Base-by-base conservation (phyloP, 75 land plant species). In the Ceratopteris richardii region DNA sequence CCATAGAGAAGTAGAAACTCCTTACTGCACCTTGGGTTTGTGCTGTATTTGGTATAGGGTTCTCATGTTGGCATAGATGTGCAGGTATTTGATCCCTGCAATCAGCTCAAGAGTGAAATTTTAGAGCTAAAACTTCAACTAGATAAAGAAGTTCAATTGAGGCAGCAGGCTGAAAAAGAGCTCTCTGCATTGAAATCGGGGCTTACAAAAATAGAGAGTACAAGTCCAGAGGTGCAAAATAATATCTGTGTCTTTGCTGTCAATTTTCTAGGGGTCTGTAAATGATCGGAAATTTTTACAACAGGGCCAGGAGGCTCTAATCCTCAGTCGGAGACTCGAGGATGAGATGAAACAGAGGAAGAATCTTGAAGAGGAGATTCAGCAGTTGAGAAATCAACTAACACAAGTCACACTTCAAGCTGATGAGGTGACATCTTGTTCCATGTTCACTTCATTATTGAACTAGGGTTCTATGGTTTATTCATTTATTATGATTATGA, bases 391-490 rank as follows among this genome's bases (percentile, higher is more conserved):
- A 67, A 75, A 77, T 69, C 99, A 90, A 70, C 55, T 95, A 43
- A 60, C 76, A 61, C 81, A 81, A 31, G 36, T 86, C 31, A 83
- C 82, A 54, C 72, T 80, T 61, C 84, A 90, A 62, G 85, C 87
- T 53, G 98, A 85, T 66, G 84, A 80, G 88, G 94, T 88, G 29
- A 36, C n/a, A n/a, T n/a, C n/a, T n/a, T n/a, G n/a, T n/a, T n/a
- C n/a, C n/a, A n/a, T n/a, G n/a, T n/a, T n/a, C n/a, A n/a, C n/a
- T n/a, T n/a, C n/a, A n/a, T n/a, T n/a, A n/a, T n/a, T n/a, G n/a
- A n/a, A n/a, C n/a, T n/a, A n/a, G n/a, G n/a, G n/a, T n/a, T n/a
- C n/a, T n/a, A n/a, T n/a, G n/a, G n/a, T n/a, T n/a, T n/a, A n/a
- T n/a, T n/a, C n/a, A n/a, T n/a, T n/a, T n/a, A n/a, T n/a, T n/a